A percentile compares a stretch with the other conserved stretches of the same genome.
Conservation (phyloP, 192 early-diverging fungal species). For the Diversispora eburnea region DNA sequence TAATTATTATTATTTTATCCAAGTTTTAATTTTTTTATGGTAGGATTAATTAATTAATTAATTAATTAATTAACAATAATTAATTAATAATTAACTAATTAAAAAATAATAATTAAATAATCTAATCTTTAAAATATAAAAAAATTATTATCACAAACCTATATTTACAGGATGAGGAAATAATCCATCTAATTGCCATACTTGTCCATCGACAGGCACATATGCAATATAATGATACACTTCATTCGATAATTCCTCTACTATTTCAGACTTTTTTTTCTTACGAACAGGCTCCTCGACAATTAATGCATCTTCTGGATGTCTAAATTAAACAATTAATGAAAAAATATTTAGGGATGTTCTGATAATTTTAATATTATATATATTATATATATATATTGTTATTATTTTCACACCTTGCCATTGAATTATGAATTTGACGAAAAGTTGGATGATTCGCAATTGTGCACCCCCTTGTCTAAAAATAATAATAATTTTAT, state of each 20-base stretch:
- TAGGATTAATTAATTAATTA: too few species aligned
- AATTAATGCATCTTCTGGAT: conserved; percentile 3
- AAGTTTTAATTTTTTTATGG: too few species aligned
- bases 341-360: background rate
- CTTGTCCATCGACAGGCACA: conserved; percentile 19
- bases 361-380: too few species aligned
- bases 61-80: too few species aligned
- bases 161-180: conserved; percentile 43
- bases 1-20: too few species aligned
- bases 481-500: background rate
- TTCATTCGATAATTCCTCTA: background rate
- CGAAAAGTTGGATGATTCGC: conserved; percentile 57
- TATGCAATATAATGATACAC: conserved; percentile 17
- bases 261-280: background rate
- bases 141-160: conserved; percentile 29
- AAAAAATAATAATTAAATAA: too few species aligned
- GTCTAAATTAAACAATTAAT: background rate
- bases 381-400: too few species aligned
- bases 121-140: background rate
- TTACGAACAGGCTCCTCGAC: background rate
- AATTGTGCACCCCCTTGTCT: conserved; percentile 55
- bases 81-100: too few species aligned
- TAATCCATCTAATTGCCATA: conserved; percentile 17
- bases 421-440: conserved; percentile 56
- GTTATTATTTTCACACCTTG: conserved; percentile 28